These are phyloP conservation scores for Sarcodon aspratus DNA, from an alignment of 768 basidiomycete genomes.

Conservation along the genomic window DNA sequence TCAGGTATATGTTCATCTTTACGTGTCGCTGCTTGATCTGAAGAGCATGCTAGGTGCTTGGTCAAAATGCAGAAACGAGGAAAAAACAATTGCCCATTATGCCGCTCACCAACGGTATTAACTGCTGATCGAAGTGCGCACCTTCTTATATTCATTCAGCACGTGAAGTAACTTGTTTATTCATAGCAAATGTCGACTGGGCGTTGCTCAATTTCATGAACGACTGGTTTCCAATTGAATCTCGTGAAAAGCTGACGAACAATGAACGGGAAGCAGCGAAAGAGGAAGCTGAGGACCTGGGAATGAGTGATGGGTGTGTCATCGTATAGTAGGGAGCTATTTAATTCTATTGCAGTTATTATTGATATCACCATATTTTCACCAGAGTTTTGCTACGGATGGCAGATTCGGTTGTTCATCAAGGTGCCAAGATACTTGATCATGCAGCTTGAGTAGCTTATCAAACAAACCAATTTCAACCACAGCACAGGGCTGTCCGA, in stretches of 20 bases:
- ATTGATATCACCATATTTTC: not conserved
- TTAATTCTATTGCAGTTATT: not conserved
- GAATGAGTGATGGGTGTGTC: conserved; percentile 30
- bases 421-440: too few species aligned
- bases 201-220: conserved; percentile 78
- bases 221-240: conserved; percentile 85
- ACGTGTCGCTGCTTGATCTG: conserved; percentile 2
- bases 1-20: conserved; percentile 26
- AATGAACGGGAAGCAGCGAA: conserved; percentile 66
- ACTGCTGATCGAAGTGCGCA: conserved; percentile 64
- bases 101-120: conserved; percentile 67
- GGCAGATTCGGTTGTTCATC: too few species aligned
- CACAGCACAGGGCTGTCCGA: too few species aligned
- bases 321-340: not conserved
- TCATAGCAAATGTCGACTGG: conserved; percentile 69
- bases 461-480: too few species aligned
- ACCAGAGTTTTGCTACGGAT: too few species aligned
- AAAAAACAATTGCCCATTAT: conserved; percentile 72
- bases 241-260: conserved; percentile 57
- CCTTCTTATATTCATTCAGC: not conserved
- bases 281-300: conserved; percentile 60
- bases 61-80: conserved; percentile 87
- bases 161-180: not conserved
- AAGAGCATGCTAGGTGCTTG: conserved; percentile 38
- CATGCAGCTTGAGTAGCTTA: too few species aligned